Percentiles rank a stretch among this genome's conserved stretches.
These are phyloP conservation scores for Xylaria sp. DNA, from an alignment of 2,329 filamentous ascomycete species.

Conservation along the genomic window DNA sequence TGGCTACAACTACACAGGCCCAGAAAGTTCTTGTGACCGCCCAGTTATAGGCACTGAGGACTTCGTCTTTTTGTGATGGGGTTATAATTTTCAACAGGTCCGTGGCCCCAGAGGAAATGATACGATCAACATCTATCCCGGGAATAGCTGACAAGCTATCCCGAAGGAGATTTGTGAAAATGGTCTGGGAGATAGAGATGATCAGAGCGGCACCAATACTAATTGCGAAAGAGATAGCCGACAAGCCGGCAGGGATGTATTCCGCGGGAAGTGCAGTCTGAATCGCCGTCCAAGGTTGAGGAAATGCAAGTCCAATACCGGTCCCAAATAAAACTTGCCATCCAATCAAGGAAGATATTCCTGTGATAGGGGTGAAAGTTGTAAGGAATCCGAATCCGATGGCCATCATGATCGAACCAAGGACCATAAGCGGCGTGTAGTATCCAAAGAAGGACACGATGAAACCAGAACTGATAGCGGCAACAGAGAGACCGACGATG, in stretches of 20 bases:
- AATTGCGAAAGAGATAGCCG: constrained; percentile 25
- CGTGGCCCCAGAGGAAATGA: constrained; percentile 22
- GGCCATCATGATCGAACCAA: constrained; percentile 25
- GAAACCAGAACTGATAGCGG: constrained; percentile 26
- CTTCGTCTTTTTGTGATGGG: constrained; percentile 9
- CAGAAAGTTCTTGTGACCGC: constrained; percentile 29
- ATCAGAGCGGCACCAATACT: constrained; percentile 29
- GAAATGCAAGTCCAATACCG: constrained; percentile 26
- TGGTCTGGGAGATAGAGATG: constrained; percentile 30
- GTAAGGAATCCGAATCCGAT: constrained; percentile 31
- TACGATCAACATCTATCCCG: constrained; percentile 13
- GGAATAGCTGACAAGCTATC: constrained; percentile 9
- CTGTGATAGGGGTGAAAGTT: constrained; percentile 18
- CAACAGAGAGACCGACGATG: constrained; percentile 25
- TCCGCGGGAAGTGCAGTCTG: constrained; percentile 20
- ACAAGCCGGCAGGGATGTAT: constrained; percentile 22
- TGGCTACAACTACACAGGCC: constrained; percentile 20
- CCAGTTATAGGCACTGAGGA: constrained; percentile 20
- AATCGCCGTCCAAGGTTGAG: constrained; percentile 26
- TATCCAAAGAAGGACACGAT: constrained; percentile 28
- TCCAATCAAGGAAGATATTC: constrained; percentile 19
- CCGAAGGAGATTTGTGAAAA: constrained; percentile 28
- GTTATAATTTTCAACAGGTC: constrained; percentile 16
- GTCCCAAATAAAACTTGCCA: constrained; percentile 29
- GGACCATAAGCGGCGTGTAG: constrained; percentile 29